A percentile compares a stretch with the other conserved stretches of the same genome.
These are phyloP conservation scores for Macaranga tanarius DNA, from an alignment of 441 rosid genomes.

Conservation along the genomic window DNA sequence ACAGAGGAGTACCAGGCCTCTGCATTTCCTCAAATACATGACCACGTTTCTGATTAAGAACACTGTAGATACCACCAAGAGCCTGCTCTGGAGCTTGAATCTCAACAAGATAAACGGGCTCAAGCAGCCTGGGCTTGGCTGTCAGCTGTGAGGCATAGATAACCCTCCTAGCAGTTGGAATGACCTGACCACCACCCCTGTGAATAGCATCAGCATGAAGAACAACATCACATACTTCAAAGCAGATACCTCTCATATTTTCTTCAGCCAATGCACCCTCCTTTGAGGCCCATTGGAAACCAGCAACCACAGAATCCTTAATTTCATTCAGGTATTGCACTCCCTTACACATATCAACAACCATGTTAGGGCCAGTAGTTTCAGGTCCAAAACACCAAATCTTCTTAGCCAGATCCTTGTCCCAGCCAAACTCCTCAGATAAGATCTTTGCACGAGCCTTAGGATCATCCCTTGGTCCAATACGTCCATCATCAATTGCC, in stretches of 20 bases:
- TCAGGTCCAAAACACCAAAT: conserved; percentile 63
- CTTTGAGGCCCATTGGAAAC: conserved; percentile 61
- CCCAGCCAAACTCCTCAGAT: conserved; percentile 55
- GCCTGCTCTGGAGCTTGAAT: conserved; percentile 50
- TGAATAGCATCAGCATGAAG: conserved; percentile 56
- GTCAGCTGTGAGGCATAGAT: conserved; percentile 53
- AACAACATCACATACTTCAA: conserved; percentile 55
- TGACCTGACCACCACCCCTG: conserved; percentile 57
- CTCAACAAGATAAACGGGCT: conserved; percentile 43
- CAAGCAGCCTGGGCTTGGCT: conserved; percentile 51
- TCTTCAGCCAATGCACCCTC: conserved; percentile 60
- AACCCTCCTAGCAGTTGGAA: conserved; percentile 58
- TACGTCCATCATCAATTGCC: conserved; percentile 52
- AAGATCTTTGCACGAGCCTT: conserved; percentile 46
- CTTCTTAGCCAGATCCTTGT: conserved; percentile 56
- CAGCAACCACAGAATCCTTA: conserved; percentile 57
- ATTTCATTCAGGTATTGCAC: conserved; percentile 58
- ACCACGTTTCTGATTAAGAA: conserved; percentile 50
- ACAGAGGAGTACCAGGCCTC: conserved; percentile 45
- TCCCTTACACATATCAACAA: conserved; percentile 60
- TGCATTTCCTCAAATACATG: conserved; percentile 47
- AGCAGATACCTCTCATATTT: conserved; percentile 56
- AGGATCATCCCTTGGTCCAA: conserved; percentile 58
- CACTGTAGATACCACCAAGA: conserved; percentile 45
- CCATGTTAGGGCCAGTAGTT: conserved; percentile 59